Evolutionary conservation across 2,329 filamentous ascomycete species (phyloP), one percentile per base, ranked within the genome.

Genomic region (Periconia sp.): DNA sequence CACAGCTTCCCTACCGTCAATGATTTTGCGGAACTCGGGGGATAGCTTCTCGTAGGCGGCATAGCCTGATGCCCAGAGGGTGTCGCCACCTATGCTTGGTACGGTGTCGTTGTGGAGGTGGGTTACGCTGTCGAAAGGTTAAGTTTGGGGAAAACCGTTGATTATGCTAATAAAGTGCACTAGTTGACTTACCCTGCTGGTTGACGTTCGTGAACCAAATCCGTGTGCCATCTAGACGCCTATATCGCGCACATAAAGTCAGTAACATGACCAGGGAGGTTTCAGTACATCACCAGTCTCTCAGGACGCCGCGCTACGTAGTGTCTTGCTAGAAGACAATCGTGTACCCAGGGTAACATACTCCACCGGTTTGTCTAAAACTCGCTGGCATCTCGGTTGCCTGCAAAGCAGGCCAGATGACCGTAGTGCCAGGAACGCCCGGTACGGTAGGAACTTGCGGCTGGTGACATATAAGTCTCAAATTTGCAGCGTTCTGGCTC

Each of bases 31-130:
- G 74, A 91, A 90, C 2, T 77, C 82, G 0, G 87, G 88, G 1
- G 85, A 88, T 0, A 90, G 79, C 72, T 90, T 90, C 71, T 89
- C 86, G 61, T 91, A 91, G 0, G 87, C 87, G 0, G 83, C 77
- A 65, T 90, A 90, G 1, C 87, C 69, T 53, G 81, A 85, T 0
- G 87, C 85, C 87, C 88, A 91, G 0, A 90, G 80, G 0, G 88
- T 90, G 68, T 91, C 88, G 11, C 88, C 88, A 1, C 88, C 88
- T 0, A 84, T 66, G 0, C 77, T 78, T 0, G 86, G 86, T 0
- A 90, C 77, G 0, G 85, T 86, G 66, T 89, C 86, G 50, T 88
- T 88, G 73, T 89, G 85, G 6, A 89, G 76, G 66, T 89, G 86
- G 0, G 87, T 89, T 49, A 89, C 83, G 31, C 71, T 68, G 23